Conservation (phyloP, 2,329 filamentous ascomycete species). For the Trichoderma gracile region DNA sequence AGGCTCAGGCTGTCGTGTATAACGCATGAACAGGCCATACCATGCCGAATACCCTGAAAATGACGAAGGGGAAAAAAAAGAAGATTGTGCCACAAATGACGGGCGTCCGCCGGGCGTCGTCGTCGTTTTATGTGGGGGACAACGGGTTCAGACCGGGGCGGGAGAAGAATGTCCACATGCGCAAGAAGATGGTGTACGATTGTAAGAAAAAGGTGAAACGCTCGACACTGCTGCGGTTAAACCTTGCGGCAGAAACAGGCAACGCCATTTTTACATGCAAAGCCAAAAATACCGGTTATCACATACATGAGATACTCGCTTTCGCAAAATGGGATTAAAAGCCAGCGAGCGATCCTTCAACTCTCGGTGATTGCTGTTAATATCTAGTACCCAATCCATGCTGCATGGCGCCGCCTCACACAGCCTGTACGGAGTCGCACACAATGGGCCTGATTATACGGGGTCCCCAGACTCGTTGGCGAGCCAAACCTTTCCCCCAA, state of each 20-base stretch:
- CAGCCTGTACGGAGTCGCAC: slow-evolving; percentile 13
- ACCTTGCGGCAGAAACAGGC: neutral
- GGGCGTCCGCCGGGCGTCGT: slow-evolving; percentile 7
- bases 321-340: neutral
- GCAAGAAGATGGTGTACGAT: neutral
- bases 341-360: neutral
- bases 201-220: neutral
- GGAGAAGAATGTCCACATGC: neutral
- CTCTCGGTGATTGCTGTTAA: neutral
- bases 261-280: neutral
- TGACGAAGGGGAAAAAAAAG: neutral
- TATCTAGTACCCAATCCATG: too few species aligned
- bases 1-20: neutral
- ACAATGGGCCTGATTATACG: neutral
- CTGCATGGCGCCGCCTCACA: slow-evolving; percentile 8
- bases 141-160: neutral
- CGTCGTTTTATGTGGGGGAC: slow-evolving; percentile 7
- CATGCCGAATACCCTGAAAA: neutral
- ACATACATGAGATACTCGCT: too few species aligned
- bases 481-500: neutral
- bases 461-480: slow-evolving; percentile 10
- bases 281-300: too few species aligned
- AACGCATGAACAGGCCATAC: slow-evolving; percentile 1
- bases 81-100: neutral
- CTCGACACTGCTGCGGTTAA: neutral